Conservation (phyloP, 177 flowering plant genomes). For the Vitis hybrid region DNA sequence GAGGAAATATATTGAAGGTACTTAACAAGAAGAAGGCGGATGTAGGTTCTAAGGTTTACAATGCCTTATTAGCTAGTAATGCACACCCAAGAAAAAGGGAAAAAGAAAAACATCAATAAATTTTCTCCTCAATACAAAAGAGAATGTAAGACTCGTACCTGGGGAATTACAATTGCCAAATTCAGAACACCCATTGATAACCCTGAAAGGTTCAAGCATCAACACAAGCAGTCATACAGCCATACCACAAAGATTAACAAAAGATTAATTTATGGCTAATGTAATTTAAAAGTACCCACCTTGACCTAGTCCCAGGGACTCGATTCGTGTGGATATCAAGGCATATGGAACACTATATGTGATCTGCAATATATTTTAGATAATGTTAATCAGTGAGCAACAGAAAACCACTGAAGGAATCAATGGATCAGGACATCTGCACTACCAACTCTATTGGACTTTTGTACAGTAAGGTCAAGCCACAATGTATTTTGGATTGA, state of each 20-base stretch:
- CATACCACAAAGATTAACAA: not conserved
- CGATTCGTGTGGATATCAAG: conserved; percentile 71
- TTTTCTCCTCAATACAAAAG: not conserved
- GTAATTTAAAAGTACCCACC: conserved; percentile 42
- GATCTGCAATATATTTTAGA: conserved; percentile 52
- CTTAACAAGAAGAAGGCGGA: too few species aligned
- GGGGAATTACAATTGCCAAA: conserved; percentile 89
- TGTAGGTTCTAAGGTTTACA: too few species aligned
- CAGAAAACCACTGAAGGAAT: not conserved
- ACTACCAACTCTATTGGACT: too few species aligned
- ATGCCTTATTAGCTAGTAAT: too few species aligned
- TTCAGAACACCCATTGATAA: conserved; percentile 93
- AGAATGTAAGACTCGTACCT: conserved; percentile 46
- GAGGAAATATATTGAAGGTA: too few species aligned
- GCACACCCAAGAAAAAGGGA: too few species aligned
- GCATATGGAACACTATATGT: conserved; percentile 98
- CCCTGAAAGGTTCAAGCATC: conserved; percentile 50
- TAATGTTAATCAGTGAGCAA: conserved; percentile 3
- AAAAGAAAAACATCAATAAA: not conserved
- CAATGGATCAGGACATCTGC: not conserved
- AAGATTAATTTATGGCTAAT: conserved; percentile 6
- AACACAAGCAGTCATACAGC: conserved; percentile 6
- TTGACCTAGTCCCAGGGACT: conserved; percentile 93
- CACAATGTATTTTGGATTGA: too few species aligned
- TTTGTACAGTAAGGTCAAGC: too few species aligned